phyloP scores from a whole-genome alignment of 73 alveolate species.

The Durusdinium trenchii region DNA sequence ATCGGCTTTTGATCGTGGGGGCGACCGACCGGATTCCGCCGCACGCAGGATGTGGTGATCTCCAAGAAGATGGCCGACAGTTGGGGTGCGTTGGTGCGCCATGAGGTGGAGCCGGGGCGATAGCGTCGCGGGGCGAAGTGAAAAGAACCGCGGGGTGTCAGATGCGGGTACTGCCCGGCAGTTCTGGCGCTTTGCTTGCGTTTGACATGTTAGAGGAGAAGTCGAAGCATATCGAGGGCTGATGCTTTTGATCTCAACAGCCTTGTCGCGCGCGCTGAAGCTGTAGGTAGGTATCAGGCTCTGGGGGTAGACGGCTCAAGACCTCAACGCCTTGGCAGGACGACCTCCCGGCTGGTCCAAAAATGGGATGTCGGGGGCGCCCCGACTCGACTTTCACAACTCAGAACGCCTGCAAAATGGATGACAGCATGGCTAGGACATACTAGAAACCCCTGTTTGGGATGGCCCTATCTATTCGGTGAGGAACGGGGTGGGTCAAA shows the following conservation, averaged over 20 bases:
- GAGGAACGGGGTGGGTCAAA: not conserved
- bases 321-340: too few species aligned
- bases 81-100: constrained; percentile 60
- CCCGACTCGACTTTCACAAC: too few species aligned
- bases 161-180: not conserved
- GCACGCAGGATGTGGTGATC: constrained; percentile 36
- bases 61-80: constrained; percentile 35
- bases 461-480: not conserved
- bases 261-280: not conserved
- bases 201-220: not conserved
- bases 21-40: not conserved
- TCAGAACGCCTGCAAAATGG: too few species aligned
- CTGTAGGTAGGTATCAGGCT: not conserved
- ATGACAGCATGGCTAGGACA: too few species aligned
- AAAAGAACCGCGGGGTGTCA: too few species aligned
- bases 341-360: too few species aligned
- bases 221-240: not conserved
- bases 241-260: not conserved
- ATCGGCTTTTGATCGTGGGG: not conserved
- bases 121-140: too few species aligned
- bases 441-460: not conserved
- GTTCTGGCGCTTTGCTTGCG: not conserved
- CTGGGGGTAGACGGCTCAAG: too few species aligned
- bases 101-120: constrained; percentile 18
- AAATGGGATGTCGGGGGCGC: too few species aligned